Evolutionary conservation across 495 filamentous ascomycete genomes (phyloP).

Genomic region (Thozetella sp.): DNA sequence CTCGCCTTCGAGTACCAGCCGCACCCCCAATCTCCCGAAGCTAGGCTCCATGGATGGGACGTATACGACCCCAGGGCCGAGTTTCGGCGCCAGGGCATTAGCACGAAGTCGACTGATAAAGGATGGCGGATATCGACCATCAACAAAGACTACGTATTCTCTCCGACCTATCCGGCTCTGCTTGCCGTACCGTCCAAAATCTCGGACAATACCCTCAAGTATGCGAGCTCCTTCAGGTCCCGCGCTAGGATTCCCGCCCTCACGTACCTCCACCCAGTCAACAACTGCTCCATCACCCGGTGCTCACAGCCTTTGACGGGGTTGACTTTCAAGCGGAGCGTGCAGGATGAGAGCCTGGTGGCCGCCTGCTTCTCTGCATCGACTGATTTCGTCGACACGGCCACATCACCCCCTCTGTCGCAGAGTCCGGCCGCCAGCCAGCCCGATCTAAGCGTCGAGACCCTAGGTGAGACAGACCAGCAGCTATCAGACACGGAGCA

Average conservation of each 20-base stretch:
- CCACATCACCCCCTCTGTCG: conserved; percentile 28
- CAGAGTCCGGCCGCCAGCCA: conserved; percentile 63
- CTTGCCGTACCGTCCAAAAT: conserved; percentile 84
- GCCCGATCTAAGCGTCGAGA: conserved; percentile 44
- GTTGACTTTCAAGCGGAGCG: conserved; percentile 83
- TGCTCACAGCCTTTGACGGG: conserved; percentile 93
- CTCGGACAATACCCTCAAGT: conserved; percentile 95
- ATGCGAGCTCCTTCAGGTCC: conserved; percentile 88
- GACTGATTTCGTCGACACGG: conserved; percentile 37
- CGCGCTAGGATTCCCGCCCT: conserved; percentile 84
- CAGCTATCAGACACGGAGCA: conserved; percentile 62
- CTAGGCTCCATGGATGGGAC: conserved; percentile 77
- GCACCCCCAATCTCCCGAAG: conserved; percentile 63
- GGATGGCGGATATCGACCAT: conserved; percentile 92
- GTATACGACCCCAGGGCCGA: conserved; percentile 86
- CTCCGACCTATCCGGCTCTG: conserved; percentile 89
- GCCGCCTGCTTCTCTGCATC: conserved; percentile 90
- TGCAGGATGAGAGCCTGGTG: conserved; percentile 94
- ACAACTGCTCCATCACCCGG: conserved; percentile 94
- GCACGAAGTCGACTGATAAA: conserved; percentile 68
- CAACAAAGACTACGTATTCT: conserved; percentile 87
- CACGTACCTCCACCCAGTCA: conserved; percentile 92
- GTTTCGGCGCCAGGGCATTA: conserved; percentile 79
- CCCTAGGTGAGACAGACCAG: conserved; percentile 24
- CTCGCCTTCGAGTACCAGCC: conserved; percentile 88